Conservation (phyloP, 1,284 basidiomycete genomes). For the Malassezia globosa region DNA sequence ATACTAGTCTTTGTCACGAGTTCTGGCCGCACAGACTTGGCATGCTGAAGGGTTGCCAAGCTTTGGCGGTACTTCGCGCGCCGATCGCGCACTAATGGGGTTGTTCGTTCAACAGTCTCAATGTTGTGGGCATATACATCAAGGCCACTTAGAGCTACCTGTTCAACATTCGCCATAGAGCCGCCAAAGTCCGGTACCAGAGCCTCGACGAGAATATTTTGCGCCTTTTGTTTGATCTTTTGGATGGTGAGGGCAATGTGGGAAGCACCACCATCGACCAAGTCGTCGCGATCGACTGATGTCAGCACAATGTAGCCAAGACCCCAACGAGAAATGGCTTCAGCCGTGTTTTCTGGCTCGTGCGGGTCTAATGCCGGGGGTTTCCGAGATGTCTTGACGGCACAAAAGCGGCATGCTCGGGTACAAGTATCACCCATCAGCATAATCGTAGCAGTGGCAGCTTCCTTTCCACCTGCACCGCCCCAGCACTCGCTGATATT, state of each 20-base stretch:
- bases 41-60: constrained; percentile 66
- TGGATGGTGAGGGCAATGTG: constrained; percentile 91
- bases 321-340: constrained; percentile 96
- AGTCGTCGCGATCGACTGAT: constrained; percentile 89
- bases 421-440: constrained; percentile 99
- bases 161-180: constrained; percentile 60
- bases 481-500: constrained; percentile 99
- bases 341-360: constrained; percentile 95
- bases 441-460: constrained; percentile 82
- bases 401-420: constrained; percentile 91
- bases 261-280: constrained; percentile 77
- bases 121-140: constrained; percentile 98
- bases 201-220: constrained; percentile 89
- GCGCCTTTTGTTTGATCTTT: constrained; percentile 88
- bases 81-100: constrained; percentile 87
- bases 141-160: constrained; percentile 78
- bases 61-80: constrained; percentile 85
- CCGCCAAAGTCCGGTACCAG: constrained; percentile 90
- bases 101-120: constrained; percentile 85
- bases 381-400: constrained; percentile 80
- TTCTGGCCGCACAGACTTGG: constrained; percentile 56
- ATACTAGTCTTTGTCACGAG: constrained; percentile 94
- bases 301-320: constrained; percentile 96
- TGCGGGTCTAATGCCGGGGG: constrained; percentile 88
- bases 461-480: constrained; percentile 60